phyloP scores from a whole-genome alignment of 352 stramenopile species.

The Phytophthora litchii region DNA sequence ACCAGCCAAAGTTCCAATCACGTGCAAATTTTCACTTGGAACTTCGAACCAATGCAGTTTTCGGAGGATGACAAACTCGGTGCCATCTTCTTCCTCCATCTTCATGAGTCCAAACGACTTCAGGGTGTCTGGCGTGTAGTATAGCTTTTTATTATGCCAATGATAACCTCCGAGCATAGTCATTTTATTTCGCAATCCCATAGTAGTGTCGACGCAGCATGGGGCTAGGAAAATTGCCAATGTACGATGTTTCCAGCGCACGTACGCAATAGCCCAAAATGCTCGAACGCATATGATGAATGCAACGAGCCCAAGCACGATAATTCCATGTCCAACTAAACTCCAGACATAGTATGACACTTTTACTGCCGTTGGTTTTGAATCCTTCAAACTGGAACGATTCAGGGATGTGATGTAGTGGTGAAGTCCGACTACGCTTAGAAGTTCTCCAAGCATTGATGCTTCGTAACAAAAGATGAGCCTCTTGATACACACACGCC shows the following conservation, averaged over 20 bases:
- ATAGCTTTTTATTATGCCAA: slow-evolving; percentile 1
- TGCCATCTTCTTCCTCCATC: slow-evolving; percentile 6
- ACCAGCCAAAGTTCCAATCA: neutral
- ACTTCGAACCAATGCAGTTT: slow-evolving; percentile 3
- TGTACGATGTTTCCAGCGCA: slow-evolving; percentile 8
- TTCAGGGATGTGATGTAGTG: slow-evolving; percentile 11
- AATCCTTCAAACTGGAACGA: slow-evolving; percentile 7
- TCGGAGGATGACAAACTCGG: neutral
- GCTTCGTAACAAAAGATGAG: slow-evolving; percentile 17
- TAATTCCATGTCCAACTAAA: slow-evolving; percentile 14
- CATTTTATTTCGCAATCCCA: slow-evolving; percentile 5
- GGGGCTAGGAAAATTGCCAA: slow-evolving; percentile 12
- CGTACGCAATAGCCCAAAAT: slow-evolving; percentile 7
- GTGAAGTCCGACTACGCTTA: slow-evolving; percentile 5
- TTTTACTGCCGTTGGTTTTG: neutral
- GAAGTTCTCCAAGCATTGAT: slow-evolving; percentile 10
- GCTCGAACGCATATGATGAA: slow-evolving; percentile 16
- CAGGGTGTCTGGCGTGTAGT: neutral
- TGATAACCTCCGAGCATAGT: neutral
- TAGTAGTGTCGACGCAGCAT: slow-evolving; percentile 11
- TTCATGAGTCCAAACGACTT: slow-evolving; percentile 9
- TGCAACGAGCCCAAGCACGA: slow-evolving; percentile 10
- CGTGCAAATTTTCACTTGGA: slow-evolving; percentile 1
- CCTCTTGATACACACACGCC: slow-evolving; percentile 9
- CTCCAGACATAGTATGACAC: slow-evolving; percentile 21